Base-by-base conservation (phyloP, 2,329 filamentous ascomycete species). In the Blastomyces gilchristii region DNA sequence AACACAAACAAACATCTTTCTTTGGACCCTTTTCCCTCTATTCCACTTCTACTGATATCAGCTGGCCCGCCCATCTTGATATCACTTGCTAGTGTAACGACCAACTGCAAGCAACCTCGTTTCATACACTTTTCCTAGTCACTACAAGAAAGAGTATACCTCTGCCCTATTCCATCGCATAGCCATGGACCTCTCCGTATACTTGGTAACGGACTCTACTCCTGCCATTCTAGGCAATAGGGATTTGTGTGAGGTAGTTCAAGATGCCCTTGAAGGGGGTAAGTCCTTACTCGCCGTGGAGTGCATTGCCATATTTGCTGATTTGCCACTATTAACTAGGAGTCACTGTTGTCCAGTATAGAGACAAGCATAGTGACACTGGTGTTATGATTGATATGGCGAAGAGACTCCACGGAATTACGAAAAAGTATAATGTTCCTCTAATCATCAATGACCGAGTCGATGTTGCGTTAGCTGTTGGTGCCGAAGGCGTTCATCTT, bases 121-220 rank as follows among this genome's bases (percentile, higher is more conserved):
- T 3, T 50, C n/a, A 8, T 25, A 25, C 12, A 11, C 11, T 14
- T 12, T 50, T 57, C 37, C 9, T 16, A 37, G 9, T 41, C 34
- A n/a, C 34, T 25, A 22, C 18, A n/a, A 57, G 7, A n/a, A 3
- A 54, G 12, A 2, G 16, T 18, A 8, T 18, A 14, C 16, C 16
- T 22, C 1, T n/a, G 28, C 28, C 31, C 9, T 41, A 39, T 39
- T 16, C 37, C 28, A 50, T 64, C 60, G 47, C 64, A 78, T 75
- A 71, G 63, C 70, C 62, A 69, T 88, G 57, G 86, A 96, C 76
- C 92, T 95, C 74, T 87, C 87, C 58, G 80, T 97, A 49, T 97
- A 97, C 74, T 82, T 97, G 63, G 92, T 97, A 69, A 97, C 92
- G 5, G 92, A 97, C 81, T 94, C 91, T 60, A 96, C 91, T n/a